Conservation (phyloP, 2,329 filamentous ascomycete genomes). For the Monilinia laxa region DNA sequence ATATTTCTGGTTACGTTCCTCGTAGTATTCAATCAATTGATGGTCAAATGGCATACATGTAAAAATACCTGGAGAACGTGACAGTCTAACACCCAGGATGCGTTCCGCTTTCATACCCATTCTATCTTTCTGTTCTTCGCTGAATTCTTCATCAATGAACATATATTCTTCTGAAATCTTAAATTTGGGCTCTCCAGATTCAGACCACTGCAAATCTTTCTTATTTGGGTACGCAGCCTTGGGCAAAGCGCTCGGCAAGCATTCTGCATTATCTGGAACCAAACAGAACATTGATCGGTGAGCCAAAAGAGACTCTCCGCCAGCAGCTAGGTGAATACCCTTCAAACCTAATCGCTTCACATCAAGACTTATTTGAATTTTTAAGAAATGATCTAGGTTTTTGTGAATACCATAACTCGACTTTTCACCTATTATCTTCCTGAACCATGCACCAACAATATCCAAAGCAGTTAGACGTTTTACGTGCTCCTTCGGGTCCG, state of each 20-base stretch:
- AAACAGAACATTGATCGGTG: not conserved
- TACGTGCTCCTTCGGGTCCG: too few relatives aligned
- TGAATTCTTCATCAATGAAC: too few relatives aligned
- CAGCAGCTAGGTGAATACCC: not conserved
- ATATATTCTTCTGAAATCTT: too few relatives aligned
- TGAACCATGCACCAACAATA: not conserved
- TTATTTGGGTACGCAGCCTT: too few relatives aligned
- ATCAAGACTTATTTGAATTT: too few relatives aligned
- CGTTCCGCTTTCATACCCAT: too few relatives aligned
- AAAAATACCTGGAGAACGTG: not conserved
- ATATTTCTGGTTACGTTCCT: not conserved
- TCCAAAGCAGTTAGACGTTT: not conserved
- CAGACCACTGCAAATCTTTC: too few relatives aligned
- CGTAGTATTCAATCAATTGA: not conserved
- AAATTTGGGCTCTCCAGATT: too few relatives aligned
- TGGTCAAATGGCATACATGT: not conserved
- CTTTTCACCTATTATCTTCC: too few relatives aligned
- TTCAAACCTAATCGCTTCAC: not conserved
- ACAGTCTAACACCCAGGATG: too few relatives aligned
- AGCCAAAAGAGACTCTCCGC: too few relatives aligned
- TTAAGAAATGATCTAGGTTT: not conserved
- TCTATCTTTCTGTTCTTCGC: too few relatives aligned
- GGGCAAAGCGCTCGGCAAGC: not conserved
- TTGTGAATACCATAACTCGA: not conserved
- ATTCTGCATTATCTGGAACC: not conserved